A percentile compares a stretch with the other conserved stretches of the same genome.
These are phyloP conservation scores for Fusarium odoratissimum DNA, from an alignment of 2,329 filamentous ascomycete species.

Conservation along the genomic window DNA sequence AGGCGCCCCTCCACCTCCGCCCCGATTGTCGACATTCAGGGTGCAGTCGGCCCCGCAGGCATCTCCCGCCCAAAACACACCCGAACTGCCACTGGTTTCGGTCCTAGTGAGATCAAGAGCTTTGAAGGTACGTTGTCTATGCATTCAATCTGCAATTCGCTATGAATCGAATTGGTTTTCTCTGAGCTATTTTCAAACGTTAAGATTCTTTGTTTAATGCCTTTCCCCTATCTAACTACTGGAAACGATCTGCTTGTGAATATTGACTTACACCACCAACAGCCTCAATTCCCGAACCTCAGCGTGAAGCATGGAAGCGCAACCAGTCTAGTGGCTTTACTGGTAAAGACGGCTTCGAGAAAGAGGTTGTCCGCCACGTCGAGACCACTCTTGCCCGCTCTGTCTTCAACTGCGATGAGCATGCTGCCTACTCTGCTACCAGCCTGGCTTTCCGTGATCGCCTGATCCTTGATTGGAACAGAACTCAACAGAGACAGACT, in stretches of 20 bases:
- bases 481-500: slow-evolving; percentile 95
- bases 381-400: slow-evolving; percentile 96
- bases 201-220: not conserved
- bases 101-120: slow-evolving; percentile 88
- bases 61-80: slow-evolving; percentile 93
- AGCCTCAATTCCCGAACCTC: slow-evolving; percentile 86
- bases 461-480: slow-evolving; percentile 96
- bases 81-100: slow-evolving; percentile 95
- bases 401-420: slow-evolving; percentile 98
- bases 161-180: not conserved
- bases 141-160: not conserved
- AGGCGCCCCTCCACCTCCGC: slow-evolving; percentile 84
- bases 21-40: slow-evolving; percentile 87
- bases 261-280: slow-evolving; percentile 25
- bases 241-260: not conserved
- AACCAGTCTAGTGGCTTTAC: slow-evolving; percentile 75
- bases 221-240: not conserved
- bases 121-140: slow-evolving; percentile 76
- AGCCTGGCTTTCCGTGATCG: slow-evolving; percentile 93
- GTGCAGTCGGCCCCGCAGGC: slow-evolving; percentile 86
- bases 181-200: not conserved
- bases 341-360: slow-evolving; percentile 85
- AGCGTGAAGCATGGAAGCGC: slow-evolving; percentile 82
- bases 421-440: slow-evolving; percentile 90
- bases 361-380: slow-evolving; percentile 90